Evolutionary conservation across 2,329 filamentous ascomycete genomes (phyloP).

Genomic region (Nemania diffusa): DNA sequence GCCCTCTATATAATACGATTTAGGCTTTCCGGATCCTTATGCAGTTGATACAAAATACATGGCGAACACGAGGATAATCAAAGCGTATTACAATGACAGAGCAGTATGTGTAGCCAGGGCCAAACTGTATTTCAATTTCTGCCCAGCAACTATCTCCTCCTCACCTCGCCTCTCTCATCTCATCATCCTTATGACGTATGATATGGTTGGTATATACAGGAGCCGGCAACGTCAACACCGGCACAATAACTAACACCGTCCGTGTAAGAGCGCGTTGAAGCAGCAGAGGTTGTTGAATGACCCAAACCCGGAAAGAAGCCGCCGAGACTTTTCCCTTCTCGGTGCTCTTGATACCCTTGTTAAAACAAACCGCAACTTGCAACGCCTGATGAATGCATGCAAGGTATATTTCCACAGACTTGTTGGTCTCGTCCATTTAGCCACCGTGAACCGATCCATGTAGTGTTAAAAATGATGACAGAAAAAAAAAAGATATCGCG

Average conservation of each 20-base stretch:
- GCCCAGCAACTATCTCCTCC: not conserved
- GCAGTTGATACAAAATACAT: no score
- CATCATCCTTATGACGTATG: not conserved
- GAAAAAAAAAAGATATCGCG: constrained; percentile 39
- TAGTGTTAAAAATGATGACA: not conserved
- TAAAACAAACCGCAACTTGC: constrained; percentile 41
- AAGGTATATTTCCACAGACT: constrained; percentile 27
- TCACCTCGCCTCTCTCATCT: not conserved
- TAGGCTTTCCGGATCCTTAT: no score
- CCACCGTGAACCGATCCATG: constrained; percentile 25
- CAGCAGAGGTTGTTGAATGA: constrained; percentile 48
- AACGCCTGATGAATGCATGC: constrained; percentile 51
- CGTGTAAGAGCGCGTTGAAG: constrained; percentile 54
- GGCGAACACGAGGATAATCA: no score
- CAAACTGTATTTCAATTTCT: not conserved
- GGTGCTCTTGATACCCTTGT: constrained; percentile 36
- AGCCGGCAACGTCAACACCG: not conserved
- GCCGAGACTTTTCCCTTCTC: constrained; percentile 43
- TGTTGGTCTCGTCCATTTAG: constrained; percentile 19
- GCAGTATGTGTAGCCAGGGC: not conserved
- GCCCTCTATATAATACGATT: no score
- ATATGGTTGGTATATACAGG: constrained; percentile 30
- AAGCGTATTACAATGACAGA: not conserved
- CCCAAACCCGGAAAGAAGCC: constrained; percentile 42
- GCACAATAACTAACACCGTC: not conserved